A percentile compares a stretch with the other conserved stretches of the same genome.
These are phyloP conservation scores for Gossypium davidsonii DNA, from an alignment of 441 rosid genomes.

Conservation along the genomic window DNA sequence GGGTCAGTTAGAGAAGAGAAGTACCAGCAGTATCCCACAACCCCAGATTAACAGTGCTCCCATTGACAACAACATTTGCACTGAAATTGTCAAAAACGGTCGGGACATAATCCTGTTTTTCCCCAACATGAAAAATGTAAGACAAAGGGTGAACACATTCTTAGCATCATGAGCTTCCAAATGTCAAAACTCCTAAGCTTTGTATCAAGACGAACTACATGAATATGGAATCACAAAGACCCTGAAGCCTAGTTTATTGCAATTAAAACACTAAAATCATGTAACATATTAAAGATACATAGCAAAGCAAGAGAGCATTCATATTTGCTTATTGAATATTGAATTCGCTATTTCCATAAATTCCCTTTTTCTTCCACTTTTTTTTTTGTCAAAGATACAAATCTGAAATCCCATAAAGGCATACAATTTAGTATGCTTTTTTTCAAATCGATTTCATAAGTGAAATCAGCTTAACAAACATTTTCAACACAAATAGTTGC, in stretches of 20 bases:
- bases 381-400: background rate
- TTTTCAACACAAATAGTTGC: background rate
- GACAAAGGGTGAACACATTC: background rate
- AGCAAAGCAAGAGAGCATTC: background rate
- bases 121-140: slow-evolving; percentile 16
- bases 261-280: background rate
- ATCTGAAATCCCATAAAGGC: background rate
- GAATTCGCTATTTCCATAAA: background rate
- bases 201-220: background rate
- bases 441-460: background rate
- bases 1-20: background rate
- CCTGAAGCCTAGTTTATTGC: background rate
- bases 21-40: slow-evolving; percentile 70
- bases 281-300: background rate
- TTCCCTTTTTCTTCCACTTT: slow-evolving; percentile 1
- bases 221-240: background rate
- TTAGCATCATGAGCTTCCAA: background rate
- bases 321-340: background rate
- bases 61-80: slow-evolving; percentile 58
- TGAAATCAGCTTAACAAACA: background rate
- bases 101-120: slow-evolving; percentile 52
- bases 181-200: background rate
- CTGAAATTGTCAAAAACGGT: slow-evolving; percentile 63
- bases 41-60: slow-evolving; percentile 47
- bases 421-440: background rate